phyloP scores from a whole-genome alignment of 176 grass and related monocot genomes.

The Aegilops sharonensis region DNA sequence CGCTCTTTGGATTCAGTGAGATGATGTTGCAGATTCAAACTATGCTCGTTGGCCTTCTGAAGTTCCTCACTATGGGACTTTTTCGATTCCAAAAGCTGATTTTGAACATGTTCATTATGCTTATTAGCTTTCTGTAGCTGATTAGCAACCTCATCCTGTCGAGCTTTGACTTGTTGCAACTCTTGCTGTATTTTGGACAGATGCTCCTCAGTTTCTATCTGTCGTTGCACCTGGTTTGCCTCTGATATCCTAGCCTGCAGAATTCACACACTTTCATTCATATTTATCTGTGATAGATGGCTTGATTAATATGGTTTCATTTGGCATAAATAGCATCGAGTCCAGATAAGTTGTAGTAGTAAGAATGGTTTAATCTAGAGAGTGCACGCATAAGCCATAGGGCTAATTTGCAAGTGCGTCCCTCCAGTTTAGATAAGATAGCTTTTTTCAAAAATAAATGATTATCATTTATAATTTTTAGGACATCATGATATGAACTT shows the following conservation, averaged over 20 bases:
- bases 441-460: background rate
- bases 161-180: constrained; percentile 10
- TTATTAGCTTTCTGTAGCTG: constrained; percentile 21
- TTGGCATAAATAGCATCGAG: no score
- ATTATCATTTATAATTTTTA: background rate
- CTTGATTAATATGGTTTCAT: no score
- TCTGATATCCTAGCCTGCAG: background rate
- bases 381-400: no score
- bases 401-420: no score
- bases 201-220: background rate
- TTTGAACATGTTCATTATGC: background rate
- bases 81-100: constrained; percentile 20
- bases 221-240: background rate
- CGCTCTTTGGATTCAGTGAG: constrained; percentile 28
- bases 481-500: background rate
- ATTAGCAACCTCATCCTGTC: background rate
- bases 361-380: no score
- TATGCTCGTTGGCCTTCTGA: constrained; percentile 1
- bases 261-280: no score
- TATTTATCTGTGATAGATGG: no score
- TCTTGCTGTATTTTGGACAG: constrained; percentile 25
- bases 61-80: background rate
- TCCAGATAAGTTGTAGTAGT: no score
- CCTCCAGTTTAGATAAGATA: background rate
- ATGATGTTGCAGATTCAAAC: constrained; percentile 3